A percentile compares a stretch with the other conserved stretches of the same genome.
Conservation (phyloP, 768 basidiomycete species). For the Galerina marginata region DNA sequence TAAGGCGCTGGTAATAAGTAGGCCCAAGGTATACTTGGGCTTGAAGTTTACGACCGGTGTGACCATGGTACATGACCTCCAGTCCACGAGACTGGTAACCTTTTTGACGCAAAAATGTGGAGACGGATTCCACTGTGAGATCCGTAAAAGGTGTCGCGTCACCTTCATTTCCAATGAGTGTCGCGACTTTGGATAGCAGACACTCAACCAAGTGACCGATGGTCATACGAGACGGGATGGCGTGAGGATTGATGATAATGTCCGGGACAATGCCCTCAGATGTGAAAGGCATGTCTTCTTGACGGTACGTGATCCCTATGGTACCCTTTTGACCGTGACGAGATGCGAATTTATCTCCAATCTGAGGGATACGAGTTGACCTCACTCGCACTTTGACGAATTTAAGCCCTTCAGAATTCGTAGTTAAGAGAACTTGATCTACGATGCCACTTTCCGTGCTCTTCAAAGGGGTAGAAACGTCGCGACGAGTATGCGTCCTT, state of each 20-base stretch:
- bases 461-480: constrained; percentile 97
- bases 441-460: constrained; percentile 98
- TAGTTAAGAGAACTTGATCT: constrained; percentile 96
- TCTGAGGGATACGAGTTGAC: constrained; percentile 95
- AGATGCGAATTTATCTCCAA: constrained; percentile 99
- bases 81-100: constrained; percentile 98
- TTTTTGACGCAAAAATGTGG: constrained; percentile 82
- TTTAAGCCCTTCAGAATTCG: constrained; percentile 94
- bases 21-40: constrained; percentile 99
- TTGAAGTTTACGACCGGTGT: constrained; percentile 96
- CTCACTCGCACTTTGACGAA: constrained; percentile 98
- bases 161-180: constrained; percentile 94
- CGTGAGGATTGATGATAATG: constrained; percentile 98
- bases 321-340: constrained; percentile 99
- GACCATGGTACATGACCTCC: constrained; percentile 98
- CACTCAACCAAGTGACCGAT: constrained; percentile 99
- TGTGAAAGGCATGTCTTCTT: constrained; percentile 99
- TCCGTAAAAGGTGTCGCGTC: constrained; percentile 99
- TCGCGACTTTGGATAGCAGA: constrained; percentile 94
- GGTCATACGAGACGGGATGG: constrained; percentile 99
- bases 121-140: constrained; percentile 97
- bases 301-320: constrained; percentile 98
- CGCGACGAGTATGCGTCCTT: constrained; percentile 90
- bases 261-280: constrained; percentile 97
- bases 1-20: constrained; percentile 97